Evolutionary conservation across 768 basidiomycete genomes (phyloP), one percentile per base, ranked within the genome.

Genomic region (Boletus vermiculosoides): DNA sequence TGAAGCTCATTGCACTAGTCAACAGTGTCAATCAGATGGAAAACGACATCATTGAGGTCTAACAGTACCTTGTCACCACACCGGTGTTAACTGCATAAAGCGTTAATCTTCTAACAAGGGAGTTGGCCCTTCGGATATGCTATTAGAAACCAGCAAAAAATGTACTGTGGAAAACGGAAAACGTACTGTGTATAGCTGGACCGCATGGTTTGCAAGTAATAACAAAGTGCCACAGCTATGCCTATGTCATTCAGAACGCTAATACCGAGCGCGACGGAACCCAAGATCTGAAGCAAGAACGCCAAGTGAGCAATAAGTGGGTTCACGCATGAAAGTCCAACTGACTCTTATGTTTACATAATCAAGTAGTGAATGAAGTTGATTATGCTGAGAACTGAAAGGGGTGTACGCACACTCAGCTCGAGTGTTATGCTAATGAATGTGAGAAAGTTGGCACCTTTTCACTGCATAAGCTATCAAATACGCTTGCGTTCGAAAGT

Each of bases 51-150:
- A 30, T 36, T 25, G 20, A 20, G 10, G 15, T 9, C 20, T 4
- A 41, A 60, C 57, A 48, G 12, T 63, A 82, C 86, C 83, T 83
- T n/a, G 86, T 87, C 39, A 89, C 50, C 5, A 74, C 71, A 22
- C 86, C 86, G 0, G 85, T 87, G 57, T 83, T 85, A 40, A 87
- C 71, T 16, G 85, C 84, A 57, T 85, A 85, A 18, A 83, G 61
- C 10, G 75, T 82, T 33, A 87, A 69, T 2, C 63, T 76, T 57
- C 80, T 83, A 36, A 87, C 78, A n/a, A 86, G 69, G 1, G 82
- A 77, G 65, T 86, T 79, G 31, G 80, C 77, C 51, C 84, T 86
- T 63, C 4, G 18, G 1, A 30, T 36, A 22, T 37, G 22, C 1
- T 5, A 36, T 70, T 25, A 63, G 41, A 20, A 34, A 36, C 22